Base-by-base conservation (phyloP, 1,139 yeast genomes). In the Geotrichum macrosporum region DNA sequence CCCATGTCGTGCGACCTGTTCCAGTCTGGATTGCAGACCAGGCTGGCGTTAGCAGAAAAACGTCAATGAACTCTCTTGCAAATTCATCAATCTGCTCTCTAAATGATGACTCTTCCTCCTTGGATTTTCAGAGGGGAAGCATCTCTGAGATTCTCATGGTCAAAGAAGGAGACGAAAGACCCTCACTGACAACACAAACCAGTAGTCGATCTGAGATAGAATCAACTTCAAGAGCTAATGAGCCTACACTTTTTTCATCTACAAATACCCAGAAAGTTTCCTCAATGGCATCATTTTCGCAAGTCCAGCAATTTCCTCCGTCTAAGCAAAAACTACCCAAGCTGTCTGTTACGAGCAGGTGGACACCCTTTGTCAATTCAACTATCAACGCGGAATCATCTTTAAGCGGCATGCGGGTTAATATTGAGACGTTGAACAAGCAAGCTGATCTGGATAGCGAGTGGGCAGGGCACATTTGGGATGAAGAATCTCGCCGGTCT, bases 1-100 rank as follows among this genome's bases (percentile, higher is more conserved):
- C 49, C 10, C 43, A 37, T 29, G 38, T 46, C 6, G 49, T 42
- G 12, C 36, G 49, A 18, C 49, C 49, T 16, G 21, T 32, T 4
- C 49, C 49, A 3, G 49, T 46, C 10, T 46, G 49, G 49, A 36
- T 46, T 29, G 46, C 46, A 13, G 49, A 45, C 44, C n/a, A 34
- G 13, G 19, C 44, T 4, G 35, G 43, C 10, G 20, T 26, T 4
- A 26, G 41, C 8, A 34, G 36, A 29, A 41, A 32, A 36, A 41
- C 46, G 21, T 36, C 49, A 12, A 37, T 37, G 33, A 33, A 18
- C n/a, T 36, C 40, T 3, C 13, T 36, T 15, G 10, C 10, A 24
- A 8, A 6, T 8, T 24, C 27, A 24, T 10, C 27, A 24, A 10
- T 8, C 10, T 6, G 6, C 10, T 24, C 27, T 24, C 6, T 24